Base-by-base conservation (phyloP, 805 yeast species). In the Sungouiozyma intestinalis region DNA sequence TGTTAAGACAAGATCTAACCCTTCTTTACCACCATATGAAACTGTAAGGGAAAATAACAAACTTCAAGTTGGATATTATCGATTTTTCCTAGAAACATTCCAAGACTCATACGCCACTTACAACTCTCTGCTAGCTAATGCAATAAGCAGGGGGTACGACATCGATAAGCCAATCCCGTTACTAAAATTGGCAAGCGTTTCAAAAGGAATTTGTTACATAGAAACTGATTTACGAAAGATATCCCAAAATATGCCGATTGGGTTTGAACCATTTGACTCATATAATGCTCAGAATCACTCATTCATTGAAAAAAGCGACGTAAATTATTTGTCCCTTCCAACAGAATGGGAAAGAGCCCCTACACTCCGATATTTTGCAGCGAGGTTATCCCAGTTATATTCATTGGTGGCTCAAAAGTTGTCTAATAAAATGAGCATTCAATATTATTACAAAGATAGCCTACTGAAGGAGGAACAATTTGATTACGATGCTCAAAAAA, bases 41-140 rank as follows among this genome's bases (percentile, higher is more conserved):
- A 67, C 74, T 11, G 80, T 77, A 1, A 45, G 74, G 13, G 52
- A 60, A 3, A 65, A 72, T 4, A 71, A 83, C 2, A 70, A 71
- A 50, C 45, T 68, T n/a, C 92, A 83, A 61, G 77, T 79, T 3
- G 68, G 69, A 60, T 71, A 77, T 48, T 83, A 83, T 54, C 63
- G 74, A 16, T 58, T 65, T 35, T 67, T 82, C 40, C 48, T 79
- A 4, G 71, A 65, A 16, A 44, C 59, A 2, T 48, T 78, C 29
- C 39, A 43, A 19, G 44, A 56, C 35, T 48, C 56, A 2, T 36
- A 45, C 0, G 46, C 52, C 14, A 63, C 74, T 0, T 76, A 74
- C 53, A 43, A 58, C 1, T 65, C 69, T 48, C 54, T 77, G 21
- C 39, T 71, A 2, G 63, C 65, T 19, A 78, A 77, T 54, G 71